These are phyloP conservation scores for Nakazawaea peltata DNA, from an alignment of 805 yeast genomes.

Conservation along the genomic window DNA sequence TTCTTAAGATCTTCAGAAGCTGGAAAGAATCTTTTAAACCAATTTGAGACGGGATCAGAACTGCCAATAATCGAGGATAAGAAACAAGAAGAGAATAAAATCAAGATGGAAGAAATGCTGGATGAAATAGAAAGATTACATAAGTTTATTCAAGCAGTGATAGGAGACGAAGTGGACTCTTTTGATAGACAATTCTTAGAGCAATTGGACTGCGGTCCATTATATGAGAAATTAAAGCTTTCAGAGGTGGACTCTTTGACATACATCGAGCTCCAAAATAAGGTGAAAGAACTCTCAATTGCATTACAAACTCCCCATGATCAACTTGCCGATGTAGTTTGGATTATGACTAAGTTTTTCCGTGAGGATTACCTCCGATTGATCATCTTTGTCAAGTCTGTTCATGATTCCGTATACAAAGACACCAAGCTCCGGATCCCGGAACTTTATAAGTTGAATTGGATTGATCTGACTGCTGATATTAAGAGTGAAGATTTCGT, in stretches of 20 bases:
- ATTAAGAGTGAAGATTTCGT: no score
- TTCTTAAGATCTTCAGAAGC: no score
- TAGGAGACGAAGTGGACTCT: conserved; percentile 4
- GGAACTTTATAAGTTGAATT: conserved; percentile 6
- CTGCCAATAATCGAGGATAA: no score
- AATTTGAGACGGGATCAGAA: no score
- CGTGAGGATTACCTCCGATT: conserved; percentile 6
- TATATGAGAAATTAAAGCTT: conserved; percentile 3
- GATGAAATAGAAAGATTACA: background rate
- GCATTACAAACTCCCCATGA: background rate
- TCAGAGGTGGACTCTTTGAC: conserved; percentile 2
- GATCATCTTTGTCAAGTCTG: conserved; percentile 1
- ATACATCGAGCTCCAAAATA: conserved; percentile 6
- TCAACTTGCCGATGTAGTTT: background rate
- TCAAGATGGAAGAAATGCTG: background rate
- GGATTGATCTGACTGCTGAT: background rate
- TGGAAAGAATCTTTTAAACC: no score
- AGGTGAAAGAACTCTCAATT: conserved; percentile 3
- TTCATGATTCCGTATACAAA: conserved; percentile 3
- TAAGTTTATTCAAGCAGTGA: background rate
- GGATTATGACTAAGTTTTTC: conserved; percentile 5
- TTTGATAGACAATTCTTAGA: background rate
- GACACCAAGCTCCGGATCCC: conserved; percentile 2
- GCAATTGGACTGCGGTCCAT: background rate
- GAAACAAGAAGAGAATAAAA: background rate